Evolutionary conservation across 139 green algal species (phyloP), one percentile per base, ranked within the genome.

Genomic region (Tetradesmus obliquus): DNA sequence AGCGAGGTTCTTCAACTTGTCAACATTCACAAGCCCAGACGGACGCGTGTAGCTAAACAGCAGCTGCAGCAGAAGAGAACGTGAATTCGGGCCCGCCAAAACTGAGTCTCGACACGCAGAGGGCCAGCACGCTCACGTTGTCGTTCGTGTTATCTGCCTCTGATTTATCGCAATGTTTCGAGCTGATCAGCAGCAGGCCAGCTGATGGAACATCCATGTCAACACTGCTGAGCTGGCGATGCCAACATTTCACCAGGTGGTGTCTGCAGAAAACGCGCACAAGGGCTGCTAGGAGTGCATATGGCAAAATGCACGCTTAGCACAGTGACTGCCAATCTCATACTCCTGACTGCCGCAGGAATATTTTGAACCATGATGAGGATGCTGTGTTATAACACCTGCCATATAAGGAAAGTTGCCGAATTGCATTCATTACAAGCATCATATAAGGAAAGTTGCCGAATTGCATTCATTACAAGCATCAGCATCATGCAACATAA

Each of bases 141-240:
- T 76, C 15, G 3, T 76, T 17, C n/a, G 5, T 5, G 5, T 24
- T 71, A 71, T 76, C 66, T 24, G n/a, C 66, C 0, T 17, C n/a
- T 24, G 66, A 3, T 24, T 76, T 9, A n/a, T 4, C 5, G n/a
- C 17, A 6, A 5, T 6, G n/a, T 3, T 76, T 76, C 5, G 17
- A 24, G 66, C 66, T 76, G 66, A 76, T 76, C 17, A 76, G 6
- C n/a, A 76, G 66, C 66, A 76, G 66, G 66, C 66, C 66, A 76
- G 66, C 66, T 76, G 66, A 3, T 76, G 66, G 15, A 24, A 19
- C 66, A 76, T 5, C n/a, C 66, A 76, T 76, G 66, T 76, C 66
- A 76, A 76, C 66, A 76, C 66, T 76, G 66, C 66, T 76, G 66
- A 76, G 66, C 66, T 76, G 66, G 66, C 66, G 66, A 76, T 76